These are phyloP conservation scores for Leccinum variabile DNA, from an alignment of 1,284 basidiomycete genomes.

Conservation along the genomic window DNA sequence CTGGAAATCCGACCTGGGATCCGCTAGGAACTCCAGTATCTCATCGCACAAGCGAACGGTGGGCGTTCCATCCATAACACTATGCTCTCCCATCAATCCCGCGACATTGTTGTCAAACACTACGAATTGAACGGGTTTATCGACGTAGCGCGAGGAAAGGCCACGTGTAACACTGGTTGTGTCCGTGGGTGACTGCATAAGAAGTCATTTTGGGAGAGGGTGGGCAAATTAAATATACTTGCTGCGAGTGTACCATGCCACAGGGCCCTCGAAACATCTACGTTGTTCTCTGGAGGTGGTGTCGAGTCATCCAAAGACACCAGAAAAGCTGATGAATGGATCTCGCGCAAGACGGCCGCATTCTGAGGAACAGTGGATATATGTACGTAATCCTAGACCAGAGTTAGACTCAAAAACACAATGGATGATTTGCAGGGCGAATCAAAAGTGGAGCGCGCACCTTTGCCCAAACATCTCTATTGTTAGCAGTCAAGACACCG, in stretches of 20 bases:
- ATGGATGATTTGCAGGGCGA: not conserved
- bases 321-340: conserved; percentile 82
- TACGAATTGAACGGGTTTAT: conserved; percentile 84
- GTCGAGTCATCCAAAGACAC: conserved; percentile 75
- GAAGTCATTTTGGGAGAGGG: not conserved
- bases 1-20: conserved; percentile 59
- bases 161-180: conserved; percentile 39
- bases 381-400: conserved; percentile 58
- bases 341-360: conserved; percentile 60
- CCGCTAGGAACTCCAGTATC: conserved; percentile 62
- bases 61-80: conserved; percentile 85
- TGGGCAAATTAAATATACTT: conserved; percentile 5
- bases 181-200: conserved; percentile 14
- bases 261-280: conserved; percentile 60
- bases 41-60: conserved; percentile 64
- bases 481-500: conserved; percentile 74
- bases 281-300: conserved; percentile 37
- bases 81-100: conserved; percentile 90
- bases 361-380: conserved; percentile 62
- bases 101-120: conserved; percentile 78
- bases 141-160: conserved; percentile 74
- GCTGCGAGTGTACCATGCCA: conserved; percentile 67
- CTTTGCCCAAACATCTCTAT: conserved; percentile 85
- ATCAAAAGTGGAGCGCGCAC: conserved; percentile 37
- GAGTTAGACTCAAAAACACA: not conserved